phyloP scores from a whole-genome alignment of 768 basidiomycete species.

The Collybia sordida region DNA sequence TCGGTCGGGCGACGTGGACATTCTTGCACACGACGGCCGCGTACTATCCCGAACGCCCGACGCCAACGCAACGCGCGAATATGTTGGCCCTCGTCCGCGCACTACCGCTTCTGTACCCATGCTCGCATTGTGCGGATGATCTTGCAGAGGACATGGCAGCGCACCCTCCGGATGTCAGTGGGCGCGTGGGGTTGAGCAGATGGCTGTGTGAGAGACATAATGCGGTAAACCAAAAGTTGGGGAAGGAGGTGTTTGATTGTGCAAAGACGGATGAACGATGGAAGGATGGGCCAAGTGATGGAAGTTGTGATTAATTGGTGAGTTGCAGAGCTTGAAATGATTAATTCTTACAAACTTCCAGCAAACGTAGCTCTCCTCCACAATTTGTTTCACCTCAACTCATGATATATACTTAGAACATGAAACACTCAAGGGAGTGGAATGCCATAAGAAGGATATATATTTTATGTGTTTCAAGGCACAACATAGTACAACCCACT shows the following conservation, averaged over 20 bases:
- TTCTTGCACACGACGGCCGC: slow-evolving; percentile 96
- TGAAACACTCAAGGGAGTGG: too few relatives aligned
- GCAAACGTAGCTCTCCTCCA: too few relatives aligned
- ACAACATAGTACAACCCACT: neutral
- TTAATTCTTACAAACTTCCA: too few relatives aligned
- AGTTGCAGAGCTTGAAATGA: too few relatives aligned
- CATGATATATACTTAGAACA: too few relatives aligned
- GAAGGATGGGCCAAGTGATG: slow-evolving; percentile 88
- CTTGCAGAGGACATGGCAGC: slow-evolving; percentile 67
- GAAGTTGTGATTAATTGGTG: slow-evolving; percentile 71
- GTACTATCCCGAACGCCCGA: slow-evolving; percentile 88
- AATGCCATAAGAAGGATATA: too few relatives aligned
- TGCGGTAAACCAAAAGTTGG: slow-evolving; percentile 83
- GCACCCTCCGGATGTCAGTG: slow-evolving; percentile 78
- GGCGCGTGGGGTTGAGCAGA: slow-evolving; percentile 61
- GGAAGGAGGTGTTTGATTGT: slow-evolving; percentile 85
- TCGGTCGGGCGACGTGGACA: slow-evolving; percentile 94
- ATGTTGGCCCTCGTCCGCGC: slow-evolving; percentile 83
- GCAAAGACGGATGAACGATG: slow-evolving; percentile 81
- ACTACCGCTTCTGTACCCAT: slow-evolving; percentile 85
- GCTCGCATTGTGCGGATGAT: slow-evolving; percentile 80
- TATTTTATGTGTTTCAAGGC: too few relatives aligned
- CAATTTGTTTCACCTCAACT: too few relatives aligned
- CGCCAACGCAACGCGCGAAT: slow-evolving; percentile 70
- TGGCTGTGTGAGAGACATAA: slow-evolving; percentile 96